These are phyloP conservation scores for Talaromyces sp. DNA, from an alignment of 2,329 filamentous ascomycete species.

Conservation along the genomic window DNA sequence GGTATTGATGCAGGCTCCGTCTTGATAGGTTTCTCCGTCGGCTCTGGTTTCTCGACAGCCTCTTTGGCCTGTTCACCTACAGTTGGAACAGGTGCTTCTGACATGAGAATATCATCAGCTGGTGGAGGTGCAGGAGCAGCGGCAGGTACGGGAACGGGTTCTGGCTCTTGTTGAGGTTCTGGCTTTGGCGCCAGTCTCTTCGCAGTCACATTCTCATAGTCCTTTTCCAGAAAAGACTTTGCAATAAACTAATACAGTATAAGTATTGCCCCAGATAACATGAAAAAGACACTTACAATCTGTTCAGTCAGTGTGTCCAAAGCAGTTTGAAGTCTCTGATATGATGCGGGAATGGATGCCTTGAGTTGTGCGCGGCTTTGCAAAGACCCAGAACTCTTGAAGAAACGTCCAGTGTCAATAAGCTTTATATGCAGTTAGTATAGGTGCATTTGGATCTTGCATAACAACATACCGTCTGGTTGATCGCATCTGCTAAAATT, in stretches of 20 bases:
- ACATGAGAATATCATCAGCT: conserved; percentile 29
- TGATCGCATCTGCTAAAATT: conserved; percentile 31
- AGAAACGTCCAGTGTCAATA: conserved; percentile 39
- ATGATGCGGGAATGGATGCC: conserved; percentile 32
- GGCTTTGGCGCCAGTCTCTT: conserved; percentile 23
- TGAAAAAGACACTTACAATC: conserved; percentile 30
- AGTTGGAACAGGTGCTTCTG: conserved; percentile 19
- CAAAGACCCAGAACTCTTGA: conserved; percentile 33
- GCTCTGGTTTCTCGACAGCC: conserved; percentile 19
- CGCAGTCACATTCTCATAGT: conserved; percentile 35
- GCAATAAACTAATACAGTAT: conserved; percentile 41
- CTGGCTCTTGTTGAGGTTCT: background rate
- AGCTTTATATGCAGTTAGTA: conserved; percentile 27
- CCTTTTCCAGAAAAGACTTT: conserved; percentile 39
- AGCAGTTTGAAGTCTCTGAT: conserved; percentile 37
- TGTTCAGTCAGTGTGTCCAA: conserved; percentile 39
- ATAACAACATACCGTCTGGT: conserved; percentile 30
- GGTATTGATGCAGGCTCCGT: conserved; percentile 10
- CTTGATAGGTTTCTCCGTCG: conserved; percentile 9
- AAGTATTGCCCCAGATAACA: conserved; percentile 38
- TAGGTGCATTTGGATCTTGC: background rate
- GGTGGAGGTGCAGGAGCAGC: conserved; percentile 7
- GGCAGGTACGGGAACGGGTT: background rate
- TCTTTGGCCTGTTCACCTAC: conserved; percentile 16
- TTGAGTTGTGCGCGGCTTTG: conserved; percentile 33